Evolutionary conservation across 2,329 filamentous ascomycete genomes (phyloP).

Genomic region (Fusarium drepaniforme): DNA sequence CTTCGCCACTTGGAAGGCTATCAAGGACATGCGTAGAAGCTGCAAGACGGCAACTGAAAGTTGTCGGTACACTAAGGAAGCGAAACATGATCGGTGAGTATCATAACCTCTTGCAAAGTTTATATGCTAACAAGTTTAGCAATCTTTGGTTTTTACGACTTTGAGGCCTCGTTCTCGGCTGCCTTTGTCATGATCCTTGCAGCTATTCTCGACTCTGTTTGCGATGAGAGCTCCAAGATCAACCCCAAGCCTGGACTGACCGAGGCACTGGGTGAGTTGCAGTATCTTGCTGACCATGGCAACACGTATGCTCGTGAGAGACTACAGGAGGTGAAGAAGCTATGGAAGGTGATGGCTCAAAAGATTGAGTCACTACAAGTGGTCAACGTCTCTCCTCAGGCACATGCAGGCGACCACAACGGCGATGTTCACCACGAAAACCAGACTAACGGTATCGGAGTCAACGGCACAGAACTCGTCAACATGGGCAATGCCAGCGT

Average conservation of each 20-base stretch:
- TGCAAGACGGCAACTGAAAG: constrained; percentile 43
- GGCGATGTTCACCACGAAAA: constrained; percentile 6
- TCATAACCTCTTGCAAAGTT: accelerated
- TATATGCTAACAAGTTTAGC: constrained; percentile 4
- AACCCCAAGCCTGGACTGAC: constrained; percentile 41
- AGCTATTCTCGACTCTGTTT: constrained; percentile 41
- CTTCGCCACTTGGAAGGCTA: constrained; percentile 43
- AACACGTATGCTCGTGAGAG: constrained; percentile 44
- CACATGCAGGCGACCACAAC: background rate
- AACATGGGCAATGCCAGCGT: background rate
- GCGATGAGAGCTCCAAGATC: constrained; percentile 41
- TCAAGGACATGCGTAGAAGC: constrained; percentile 47
- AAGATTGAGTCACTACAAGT: constrained; percentile 42
- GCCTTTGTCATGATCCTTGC: constrained; percentile 45
- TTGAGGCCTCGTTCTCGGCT: constrained; percentile 44
- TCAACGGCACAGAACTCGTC: constrained; percentile 2
- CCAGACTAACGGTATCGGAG: background rate
- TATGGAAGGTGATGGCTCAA: constrained; percentile 43
- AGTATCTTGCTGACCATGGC: constrained; percentile 43
- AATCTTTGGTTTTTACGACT: constrained; percentile 44
- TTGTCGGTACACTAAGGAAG: constrained; percentile 45
- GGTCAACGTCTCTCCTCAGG: constrained; percentile 40
- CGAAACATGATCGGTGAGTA: constrained; percentile 45
- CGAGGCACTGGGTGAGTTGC: constrained; percentile 45
- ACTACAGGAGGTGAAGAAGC: constrained; percentile 38